Evolutionary conservation across 257 asterid genomes (phyloP), one percentile per base, ranked within the genome.

Genomic region (Jasminum sambac): DNA sequence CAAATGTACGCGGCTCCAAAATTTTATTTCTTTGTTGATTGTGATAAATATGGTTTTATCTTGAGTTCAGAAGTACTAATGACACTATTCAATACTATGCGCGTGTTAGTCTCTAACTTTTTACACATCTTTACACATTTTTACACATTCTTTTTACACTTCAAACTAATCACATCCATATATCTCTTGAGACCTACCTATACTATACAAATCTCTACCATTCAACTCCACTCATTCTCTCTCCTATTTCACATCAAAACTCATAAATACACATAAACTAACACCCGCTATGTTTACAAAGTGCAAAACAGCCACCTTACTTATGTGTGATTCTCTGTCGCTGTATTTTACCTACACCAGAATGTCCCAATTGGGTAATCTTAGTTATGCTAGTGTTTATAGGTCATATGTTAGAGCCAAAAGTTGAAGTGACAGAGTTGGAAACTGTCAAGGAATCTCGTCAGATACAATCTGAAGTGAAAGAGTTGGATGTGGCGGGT

Each of bases 401-500:
- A 80, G 88, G 80, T 75, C 67, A 66, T 74, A 41, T 64, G 55
- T 64, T 74, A 19, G 84, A 76, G 36, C 67, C 71, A 62, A 87
- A 81, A 74, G 63, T 63, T 62, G 88, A 80, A 78, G 74, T 52
- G 65, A 70, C 78, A 63, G 71, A 67, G 64, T 61, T 64, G 74
- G 84, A 82, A 63, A 65, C 79, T 76, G 74, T 70, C 61, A 72
- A 74, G 63, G 89, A 78, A 70, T 71, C 84, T 65, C 58, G 69
- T 80, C 85, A 76, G 67, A 73, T 67, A 66, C 85, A 84, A 83
- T 68, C 80, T 61, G 76, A 79, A 73, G 78, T 63, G 61, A 81
- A 70, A 71, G 85, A 79, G 72, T 63, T 75, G 48, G 73, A 80
- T 66, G 84, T 72, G 39, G 83, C 74, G 63, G 80, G 67, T 55